Evolutionary conservation across 768 basidiomycete species (phyloP).

Genomic region (Xerocomus potaroensis): DNA sequence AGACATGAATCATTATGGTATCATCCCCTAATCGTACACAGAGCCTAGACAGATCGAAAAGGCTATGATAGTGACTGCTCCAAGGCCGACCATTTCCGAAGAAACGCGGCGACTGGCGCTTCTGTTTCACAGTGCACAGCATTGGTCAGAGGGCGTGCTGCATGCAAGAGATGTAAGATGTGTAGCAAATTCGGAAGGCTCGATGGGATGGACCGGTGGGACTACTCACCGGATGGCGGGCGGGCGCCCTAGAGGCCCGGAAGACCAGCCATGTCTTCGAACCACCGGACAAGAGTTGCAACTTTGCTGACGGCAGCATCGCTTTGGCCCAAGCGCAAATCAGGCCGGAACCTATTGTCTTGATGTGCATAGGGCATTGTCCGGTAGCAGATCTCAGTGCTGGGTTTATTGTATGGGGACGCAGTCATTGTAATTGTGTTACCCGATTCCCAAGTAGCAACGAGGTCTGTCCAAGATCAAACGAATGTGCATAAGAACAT

Average conservation of each 20-base stretch:
- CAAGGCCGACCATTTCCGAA: constrained; percentile 25
- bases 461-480: constrained; percentile 43
- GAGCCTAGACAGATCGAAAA: constrained; percentile 18
- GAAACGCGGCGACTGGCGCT: constrained; percentile 19
- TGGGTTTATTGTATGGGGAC: constrained; percentile 62
- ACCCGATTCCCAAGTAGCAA: constrained; percentile 41
- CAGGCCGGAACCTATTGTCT: constrained; percentile 63
- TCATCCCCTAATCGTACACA: constrained; percentile 4
- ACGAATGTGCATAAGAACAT: constrained; percentile 17
- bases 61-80: constrained; percentile 17
- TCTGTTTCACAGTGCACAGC: constrained; percentile 27
- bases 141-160: constrained; percentile 10
- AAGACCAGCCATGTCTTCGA: constrained; percentile 69
- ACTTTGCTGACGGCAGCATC: constrained; percentile 69
- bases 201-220: constrained; percentile 6
- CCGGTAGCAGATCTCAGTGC: constrained; percentile 69
- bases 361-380: constrained; percentile 63
- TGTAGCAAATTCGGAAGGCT: constrained; percentile 5
- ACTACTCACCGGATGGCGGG: constrained; percentile 12
- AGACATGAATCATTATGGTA: constrained; percentile 14
- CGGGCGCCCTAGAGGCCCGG: constrained; percentile 11
- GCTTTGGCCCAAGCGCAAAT: constrained; percentile 64
- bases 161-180: constrained; percentile 9
- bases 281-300: constrained; percentile 62
- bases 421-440: constrained; percentile 55